These are phyloP conservation scores for Neonectria ditissima DNA, from an alignment of 2,329 filamentous ascomycete genomes.

Conservation along the genomic window DNA sequence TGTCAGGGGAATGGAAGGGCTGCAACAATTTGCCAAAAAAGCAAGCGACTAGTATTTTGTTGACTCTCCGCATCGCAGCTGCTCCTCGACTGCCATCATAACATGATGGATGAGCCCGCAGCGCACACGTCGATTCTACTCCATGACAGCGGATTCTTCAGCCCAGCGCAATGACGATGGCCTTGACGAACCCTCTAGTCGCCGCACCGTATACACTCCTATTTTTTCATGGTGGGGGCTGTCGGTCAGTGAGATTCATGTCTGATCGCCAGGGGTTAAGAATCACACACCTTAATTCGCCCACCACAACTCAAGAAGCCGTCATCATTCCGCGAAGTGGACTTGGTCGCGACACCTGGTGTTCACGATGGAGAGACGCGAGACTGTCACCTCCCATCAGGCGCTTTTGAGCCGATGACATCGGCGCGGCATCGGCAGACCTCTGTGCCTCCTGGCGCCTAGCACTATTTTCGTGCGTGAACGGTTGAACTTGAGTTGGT, in stretches of 20 bases:
- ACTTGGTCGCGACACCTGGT: constrained; percentile 71
- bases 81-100: constrained; percentile 30
- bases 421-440: constrained; percentile 59
- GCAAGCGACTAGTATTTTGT: constrained; percentile 45
- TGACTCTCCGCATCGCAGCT: constrained; percentile 40
- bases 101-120: constrained; percentile 34
- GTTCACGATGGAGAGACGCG: constrained; percentile 56
- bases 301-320: constrained; percentile 64
- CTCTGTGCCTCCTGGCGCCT: constrained; percentile 54
- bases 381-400: constrained; percentile 60
- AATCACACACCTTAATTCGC: constrained; percentile 46
- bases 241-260: constrained; percentile 38
- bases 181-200: constrained; percentile 40
- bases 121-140: constrained; percentile 41
- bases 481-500: constrained; percentile 72
- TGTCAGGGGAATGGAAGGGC: not conserved
- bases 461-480: constrained; percentile 57
- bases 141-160: constrained; percentile 40
- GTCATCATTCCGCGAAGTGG: constrained; percentile 77
- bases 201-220: constrained; percentile 40
- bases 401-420: constrained; percentile 59
- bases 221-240: constrained; percentile 45
- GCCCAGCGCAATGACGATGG: constrained; percentile 30
- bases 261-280: constrained; percentile 23
- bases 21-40: constrained; percentile 25